Evolutionary conservation across 805 yeast species (phyloP).

Genomic region (Candida qinlingensis): DNA sequence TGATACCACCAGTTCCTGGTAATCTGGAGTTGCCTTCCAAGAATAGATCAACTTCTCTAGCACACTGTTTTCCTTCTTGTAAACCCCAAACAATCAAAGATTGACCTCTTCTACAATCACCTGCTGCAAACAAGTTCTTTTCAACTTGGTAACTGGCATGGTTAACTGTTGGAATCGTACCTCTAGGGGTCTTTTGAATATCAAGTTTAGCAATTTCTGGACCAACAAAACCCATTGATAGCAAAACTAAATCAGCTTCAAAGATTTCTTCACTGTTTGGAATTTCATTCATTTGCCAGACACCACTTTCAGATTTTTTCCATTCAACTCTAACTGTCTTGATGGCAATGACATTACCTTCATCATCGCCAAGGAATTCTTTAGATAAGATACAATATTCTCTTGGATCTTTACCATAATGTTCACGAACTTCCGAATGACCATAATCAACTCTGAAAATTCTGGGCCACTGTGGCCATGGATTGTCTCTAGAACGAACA

Average conservation of each 20-base stretch:
- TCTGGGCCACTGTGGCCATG: slow-evolving; percentile 99
- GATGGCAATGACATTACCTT: slow-evolving; percentile 92
- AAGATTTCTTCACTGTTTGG: slow-evolving; percentile 92
- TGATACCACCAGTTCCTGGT: slow-evolving; percentile 93
- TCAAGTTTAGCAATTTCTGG: slow-evolving; percentile 82
- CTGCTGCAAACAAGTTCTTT: slow-evolving; percentile 85
- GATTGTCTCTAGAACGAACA: slow-evolving; percentile 86
- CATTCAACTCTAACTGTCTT: slow-evolving; percentile 97
- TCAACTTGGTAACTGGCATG: slow-evolving; percentile 65
- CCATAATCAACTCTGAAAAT: slow-evolving; percentile 97
- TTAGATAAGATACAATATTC: slow-evolving; percentile 93
- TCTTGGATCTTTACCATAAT: slow-evolving; percentile 96
- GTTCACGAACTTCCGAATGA: slow-evolving; percentile 89
- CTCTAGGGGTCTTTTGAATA: slow-evolving; percentile 68
- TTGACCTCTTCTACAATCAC: slow-evolving; percentile 99
- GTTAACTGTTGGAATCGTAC: slow-evolving; percentile 58
- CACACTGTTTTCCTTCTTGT: slow-evolving; percentile 99
- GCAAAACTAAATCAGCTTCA: slow-evolving; percentile 89
- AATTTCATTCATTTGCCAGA: slow-evolving; percentile 98
- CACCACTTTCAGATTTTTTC: slow-evolving; percentile 92
- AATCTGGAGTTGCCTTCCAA: slow-evolving; percentile 75
- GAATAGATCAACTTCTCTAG: slow-evolving; percentile 81
- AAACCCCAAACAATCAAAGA: slow-evolving; percentile 98
- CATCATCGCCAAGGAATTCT: slow-evolving; percentile 92
- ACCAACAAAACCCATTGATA: slow-evolving; percentile 97